These are phyloP conservation scores for Quercus berberidifolia DNA, from an alignment of 306 rosid species.

Conservation along the genomic window DNA sequence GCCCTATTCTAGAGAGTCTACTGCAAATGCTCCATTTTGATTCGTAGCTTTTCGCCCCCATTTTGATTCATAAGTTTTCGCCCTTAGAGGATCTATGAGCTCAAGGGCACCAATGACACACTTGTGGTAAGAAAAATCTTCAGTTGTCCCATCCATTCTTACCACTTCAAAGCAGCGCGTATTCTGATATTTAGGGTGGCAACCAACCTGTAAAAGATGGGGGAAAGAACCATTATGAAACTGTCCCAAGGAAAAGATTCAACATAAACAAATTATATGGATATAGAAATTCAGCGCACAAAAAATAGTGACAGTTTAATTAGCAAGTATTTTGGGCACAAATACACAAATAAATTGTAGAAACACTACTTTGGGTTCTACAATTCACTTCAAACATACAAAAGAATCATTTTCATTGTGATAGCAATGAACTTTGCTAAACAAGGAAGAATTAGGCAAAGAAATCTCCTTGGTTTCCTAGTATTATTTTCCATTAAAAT, in stretches of 20 bases:
- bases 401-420: neutral
- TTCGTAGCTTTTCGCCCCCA: conserved; percentile 10
- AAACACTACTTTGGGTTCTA: neutral
- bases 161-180: conserved; percentile 67
- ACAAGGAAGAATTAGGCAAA: neutral
- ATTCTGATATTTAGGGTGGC: conserved; percentile 44
- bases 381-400: neutral
- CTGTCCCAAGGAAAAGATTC: neutral
- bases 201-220: conserved; percentile 52
- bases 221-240: conserved; percentile 4
- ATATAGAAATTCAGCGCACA: neutral
- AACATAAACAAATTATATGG: neutral
- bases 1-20: too few species aligned
- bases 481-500: neutral
- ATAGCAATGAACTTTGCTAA: neutral
- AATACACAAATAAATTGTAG: neutral
- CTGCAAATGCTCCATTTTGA: too few species aligned
- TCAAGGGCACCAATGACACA: conserved; percentile 69
- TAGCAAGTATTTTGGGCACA: neutral
- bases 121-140: conserved; percentile 86
- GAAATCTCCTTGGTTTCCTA: neutral
- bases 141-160: conserved; percentile 63
- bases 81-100: conserved; percentile 55
- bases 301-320: neutral
- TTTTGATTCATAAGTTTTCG: conserved; percentile 39